Base-by-base conservation (phyloP, 2,329 filamentous ascomycete species). In the Phyllosticta citriasiana region DNA sequence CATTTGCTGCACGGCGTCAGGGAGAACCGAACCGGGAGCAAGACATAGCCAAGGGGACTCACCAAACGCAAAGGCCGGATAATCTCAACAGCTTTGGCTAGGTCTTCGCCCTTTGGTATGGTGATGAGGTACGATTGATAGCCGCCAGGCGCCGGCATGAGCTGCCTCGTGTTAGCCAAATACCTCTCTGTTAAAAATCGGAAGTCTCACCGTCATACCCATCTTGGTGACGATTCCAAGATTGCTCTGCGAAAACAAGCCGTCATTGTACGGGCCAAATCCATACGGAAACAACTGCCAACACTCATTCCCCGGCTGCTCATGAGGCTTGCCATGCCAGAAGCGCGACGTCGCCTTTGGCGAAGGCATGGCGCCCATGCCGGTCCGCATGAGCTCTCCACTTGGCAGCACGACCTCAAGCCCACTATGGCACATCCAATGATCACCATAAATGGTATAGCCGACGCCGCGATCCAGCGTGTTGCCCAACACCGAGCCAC, bases 91-190 rank as follows among this genome's bases (percentile, higher is more conserved):
- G 79, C 72, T 51, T 78, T 71, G 9, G 76, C 70, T 7, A 82
- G 73, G 63, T 82, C 78, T 47, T 80, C 77, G 35, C 82, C 79
- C 35, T 71, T 74, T 0, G 77, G 76, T 35, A 82, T 76, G 0
- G 78, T 80, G 64, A 76, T 71, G 51, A 75, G 64, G 57, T 74
- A 74, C 10, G 69, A 69, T 69, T 81, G 77, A 63, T 79, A 78
- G 1, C 77, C 79, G 9, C 76, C 78, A 0, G 79, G 79, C 54
- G 80, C 80, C 1, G 77, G 77, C 80, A 83, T 82, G 35, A 84
- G 71, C 70, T 73, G 77, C n/a, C 16, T 47, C 12, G 14, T 47
- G 40, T 47, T n/a, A n/a, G 40, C 16, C 14, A 16, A 47, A 5
- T 8, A 30, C 27, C 27, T 30, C 27, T 8, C 5, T 7, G 4